These are phyloP conservation scores for Trametes meyenii DNA, from an alignment of 768 basidiomycete species.

Conservation along the genomic window DNA sequence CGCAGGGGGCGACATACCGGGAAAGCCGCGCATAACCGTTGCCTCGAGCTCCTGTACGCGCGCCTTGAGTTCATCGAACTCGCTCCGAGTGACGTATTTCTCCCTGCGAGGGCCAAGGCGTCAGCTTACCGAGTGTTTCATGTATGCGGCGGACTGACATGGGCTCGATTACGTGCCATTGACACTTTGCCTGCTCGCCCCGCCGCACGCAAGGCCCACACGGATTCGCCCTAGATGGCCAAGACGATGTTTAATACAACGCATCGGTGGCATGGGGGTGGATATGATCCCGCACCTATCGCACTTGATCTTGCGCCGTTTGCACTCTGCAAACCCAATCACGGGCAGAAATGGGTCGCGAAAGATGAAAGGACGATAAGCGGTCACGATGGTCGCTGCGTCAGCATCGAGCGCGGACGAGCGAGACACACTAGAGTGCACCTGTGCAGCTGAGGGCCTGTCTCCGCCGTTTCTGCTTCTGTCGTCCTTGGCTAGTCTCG, in stretches of 20 bases:
- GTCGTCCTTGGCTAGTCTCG: slow-evolving; percentile 60
- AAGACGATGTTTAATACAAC: slow-evolving; percentile 32
- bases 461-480: slow-evolving; percentile 81
- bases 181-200: slow-evolving; percentile 79
- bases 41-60: slow-evolving; percentile 65
- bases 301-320: slow-evolving; percentile 86
- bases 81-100: slow-evolving; percentile 77
- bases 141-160: slow-evolving; percentile 52
- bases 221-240: slow-evolving; percentile 62
- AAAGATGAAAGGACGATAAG: slow-evolving; percentile 14
- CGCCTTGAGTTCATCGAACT: slow-evolving; percentile 74
- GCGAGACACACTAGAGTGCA: slow-evolving; percentile 36
- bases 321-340: slow-evolving; percentile 61
- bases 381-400: slow-evolving; percentile 8
- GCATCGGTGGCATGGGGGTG: slow-evolving; percentile 15
- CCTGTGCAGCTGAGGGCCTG: slow-evolving; percentile 87
- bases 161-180: slow-evolving; percentile 83
- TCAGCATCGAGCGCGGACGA: slow-evolving; percentile 9
- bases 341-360: background rate
- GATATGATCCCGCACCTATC: slow-evolving; percentile 59
- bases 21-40: slow-evolving; percentile 47
- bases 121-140: slow-evolving; percentile 14
- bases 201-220: slow-evolving; percentile 81
- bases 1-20: slow-evolving; percentile 25
- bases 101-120: slow-evolving; percentile 48